Percentiles rank a stretch among this genome's conserved stretches.
These are phyloP conservation scores for Aspergillus pseudoglaucus DNA, from an alignment of 2,329 filamentous ascomycete genomes.

Conservation along the genomic window DNA sequence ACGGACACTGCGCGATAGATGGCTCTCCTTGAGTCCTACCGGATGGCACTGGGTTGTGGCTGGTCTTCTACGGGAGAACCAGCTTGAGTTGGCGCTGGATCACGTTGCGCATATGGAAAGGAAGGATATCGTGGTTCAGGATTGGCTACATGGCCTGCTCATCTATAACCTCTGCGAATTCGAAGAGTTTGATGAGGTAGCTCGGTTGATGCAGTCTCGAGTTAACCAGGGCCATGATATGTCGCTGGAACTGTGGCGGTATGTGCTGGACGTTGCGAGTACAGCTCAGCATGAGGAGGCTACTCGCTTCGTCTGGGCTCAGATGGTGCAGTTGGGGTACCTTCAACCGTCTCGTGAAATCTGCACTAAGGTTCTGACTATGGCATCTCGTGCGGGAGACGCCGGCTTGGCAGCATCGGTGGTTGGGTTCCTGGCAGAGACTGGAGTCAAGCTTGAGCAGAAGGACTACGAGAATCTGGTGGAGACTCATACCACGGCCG, in stretches of 20 bases:
- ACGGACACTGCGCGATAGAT: conserved; percentile 57
- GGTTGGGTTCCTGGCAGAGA: conserved; percentile 57
- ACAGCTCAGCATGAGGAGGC: conserved; percentile 56
- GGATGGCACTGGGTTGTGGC: conserved; percentile 63
- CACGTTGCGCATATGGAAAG: conserved; percentile 62
- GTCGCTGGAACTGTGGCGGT: conserved; percentile 57
- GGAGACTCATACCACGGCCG: conserved; percentile 57
- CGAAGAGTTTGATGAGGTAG: conserved; percentile 70
- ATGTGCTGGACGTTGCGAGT: conserved; percentile 70
- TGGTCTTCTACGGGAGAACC: conserved; percentile 71
- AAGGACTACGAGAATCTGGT: conserved; percentile 77
- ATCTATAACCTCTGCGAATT: conserved; percentile 65
- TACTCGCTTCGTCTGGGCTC: conserved; percentile 65
- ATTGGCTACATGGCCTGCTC: conserved; percentile 74
- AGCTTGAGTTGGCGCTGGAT: conserved; percentile 72
- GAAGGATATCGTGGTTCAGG: conserved; percentile 49
- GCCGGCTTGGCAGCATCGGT: conserved; percentile 63
- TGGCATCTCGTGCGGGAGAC: conserved; percentile 65
- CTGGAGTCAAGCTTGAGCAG: conserved; percentile 49
- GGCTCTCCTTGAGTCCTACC: conserved; percentile 57
- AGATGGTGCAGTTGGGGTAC: conserved; percentile 53
- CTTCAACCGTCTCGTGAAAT: conserved; percentile 59
- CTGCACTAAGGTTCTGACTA: conserved; percentile 62
- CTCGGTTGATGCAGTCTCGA: conserved; percentile 60
- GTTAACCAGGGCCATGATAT: conserved; percentile 42